Evolutionary conservation across 495 filamentous ascomycete species (phyloP).

Genomic region (Talaromyces thailandensis): DNA sequence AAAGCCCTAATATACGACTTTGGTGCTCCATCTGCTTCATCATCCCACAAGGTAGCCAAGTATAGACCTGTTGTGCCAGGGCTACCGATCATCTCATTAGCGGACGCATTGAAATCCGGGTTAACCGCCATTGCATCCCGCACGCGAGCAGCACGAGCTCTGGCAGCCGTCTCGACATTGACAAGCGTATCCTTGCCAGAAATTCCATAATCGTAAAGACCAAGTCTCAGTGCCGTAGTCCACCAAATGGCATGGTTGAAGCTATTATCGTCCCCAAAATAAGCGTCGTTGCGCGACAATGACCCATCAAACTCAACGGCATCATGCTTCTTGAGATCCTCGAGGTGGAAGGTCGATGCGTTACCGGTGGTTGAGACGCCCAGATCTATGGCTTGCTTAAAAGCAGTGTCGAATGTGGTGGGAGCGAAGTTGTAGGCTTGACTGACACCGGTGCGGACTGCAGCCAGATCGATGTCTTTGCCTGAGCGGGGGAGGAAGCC

Average conservation of each 20-base stretch:
- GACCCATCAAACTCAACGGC: conserved; percentile 13
- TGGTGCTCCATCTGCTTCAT: conserved; percentile 4
- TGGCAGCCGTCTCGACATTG: conserved; percentile 10
- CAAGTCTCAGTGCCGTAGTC: conserved; percentile 11
- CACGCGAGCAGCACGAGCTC: conserved; percentile 9
- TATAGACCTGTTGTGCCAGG: conserved; percentile 12
- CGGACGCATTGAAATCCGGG: conserved; percentile 9
- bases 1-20: conserved; percentile 11
- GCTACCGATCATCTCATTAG: conserved; percentile 3
- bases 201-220: conserved; percentile 5
- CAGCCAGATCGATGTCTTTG: conserved; percentile 13
- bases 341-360: conserved; percentile 8
- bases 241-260: conserved; percentile 9
- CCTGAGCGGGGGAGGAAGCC: conserved; percentile 12
- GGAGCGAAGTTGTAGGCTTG: conserved; percentile 14
- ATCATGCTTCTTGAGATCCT: conserved; percentile 10
- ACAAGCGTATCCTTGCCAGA: conserved; percentile 6
- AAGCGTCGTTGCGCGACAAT: conserved; percentile 16
- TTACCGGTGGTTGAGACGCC: conserved; percentile 13
- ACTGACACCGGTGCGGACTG: conserved; percentile 8
- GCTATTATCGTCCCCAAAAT: conserved; percentile 9
- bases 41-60: conserved; percentile 11
- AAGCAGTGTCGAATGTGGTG: conserved; percentile 14
- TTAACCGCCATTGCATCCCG: conserved; percentile 7
- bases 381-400: conserved; percentile 13